Evolutionary conservation across 208 protist genomes (phyloP).

Genomic region (Acanthamoeba lenticulata): DNA sequence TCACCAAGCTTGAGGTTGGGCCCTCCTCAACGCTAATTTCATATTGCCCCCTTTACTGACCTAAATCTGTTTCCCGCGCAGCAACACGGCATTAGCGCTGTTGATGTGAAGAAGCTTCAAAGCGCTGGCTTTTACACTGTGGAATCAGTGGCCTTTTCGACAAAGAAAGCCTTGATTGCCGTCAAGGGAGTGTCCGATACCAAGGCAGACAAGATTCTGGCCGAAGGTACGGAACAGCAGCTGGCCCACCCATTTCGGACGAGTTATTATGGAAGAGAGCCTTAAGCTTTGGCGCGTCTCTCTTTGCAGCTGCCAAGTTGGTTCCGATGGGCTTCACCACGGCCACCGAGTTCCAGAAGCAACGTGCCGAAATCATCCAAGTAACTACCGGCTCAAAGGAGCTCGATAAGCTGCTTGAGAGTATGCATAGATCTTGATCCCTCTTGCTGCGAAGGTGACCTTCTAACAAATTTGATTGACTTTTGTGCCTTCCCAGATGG

Average conservation of each 20-base stretch:
- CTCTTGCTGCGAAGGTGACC: background rate
- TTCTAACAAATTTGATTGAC: background rate
- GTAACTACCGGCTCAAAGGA: slow-evolving; percentile 98
- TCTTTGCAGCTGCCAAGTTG: slow-evolving; percentile 88
- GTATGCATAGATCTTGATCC: background rate
- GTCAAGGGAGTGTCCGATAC: slow-evolving; percentile 99
- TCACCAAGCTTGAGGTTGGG: slow-evolving; percentile 81
- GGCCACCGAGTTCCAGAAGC: slow-evolving; percentile 96
- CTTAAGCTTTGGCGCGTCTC: too few relatives aligned
- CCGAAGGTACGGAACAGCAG: slow-evolving; percentile 81
- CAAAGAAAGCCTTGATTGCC: slow-evolving; percentile 95
- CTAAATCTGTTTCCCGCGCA: background rate
- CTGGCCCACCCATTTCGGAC: too few relatives aligned
- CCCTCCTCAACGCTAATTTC: background rate
- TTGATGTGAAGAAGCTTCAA: slow-evolving; percentile 98
- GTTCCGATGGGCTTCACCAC: slow-evolving; percentile 98
- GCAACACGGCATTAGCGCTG: slow-evolving; percentile 90
- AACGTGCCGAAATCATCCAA: slow-evolving; percentile 94
- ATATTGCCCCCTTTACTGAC: background rate
- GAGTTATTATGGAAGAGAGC: too few relatives aligned
- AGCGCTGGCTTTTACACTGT: slow-evolving; percentile 96
- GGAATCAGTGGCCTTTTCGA: slow-evolving; percentile 96
- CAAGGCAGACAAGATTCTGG: slow-evolving; percentile 98
- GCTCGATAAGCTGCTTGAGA: slow-evolving; percentile 96
- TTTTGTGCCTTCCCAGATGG: slow-evolving; percentile 86